phyloP scores from a whole-genome alignment of 108 stramenopile genomes.

The Aurantiochytrium sp. region DNA sequence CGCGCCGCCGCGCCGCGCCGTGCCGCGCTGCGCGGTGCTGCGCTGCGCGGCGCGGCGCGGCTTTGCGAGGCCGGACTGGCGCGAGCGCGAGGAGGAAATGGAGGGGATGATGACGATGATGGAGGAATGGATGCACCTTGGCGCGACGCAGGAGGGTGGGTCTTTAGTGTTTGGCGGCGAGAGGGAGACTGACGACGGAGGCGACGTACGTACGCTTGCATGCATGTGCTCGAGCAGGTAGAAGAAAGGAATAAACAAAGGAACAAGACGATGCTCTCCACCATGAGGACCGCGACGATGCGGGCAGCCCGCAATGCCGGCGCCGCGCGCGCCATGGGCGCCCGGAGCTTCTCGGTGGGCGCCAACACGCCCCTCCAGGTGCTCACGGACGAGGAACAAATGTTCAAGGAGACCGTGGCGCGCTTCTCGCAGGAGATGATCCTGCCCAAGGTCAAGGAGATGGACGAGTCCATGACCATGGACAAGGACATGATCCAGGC shows the following conservation, averaged over 20 bases:
- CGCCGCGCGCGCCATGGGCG: not conserved
- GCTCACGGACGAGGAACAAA: not conserved
- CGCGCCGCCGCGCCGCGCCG: no score
- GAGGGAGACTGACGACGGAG: not conserved
- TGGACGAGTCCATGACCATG: constrained; percentile 69
- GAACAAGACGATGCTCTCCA: not conserved
- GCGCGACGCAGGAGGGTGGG: no score
- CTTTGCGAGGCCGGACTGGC: no score
- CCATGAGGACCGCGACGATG: not conserved
- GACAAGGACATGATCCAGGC: constrained; percentile 55
- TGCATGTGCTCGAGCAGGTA: no score
- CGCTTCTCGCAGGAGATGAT: constrained; percentile 35
- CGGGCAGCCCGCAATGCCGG: not conserved
- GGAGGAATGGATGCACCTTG: no score
- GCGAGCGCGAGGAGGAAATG: no score
- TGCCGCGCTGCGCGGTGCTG: no score
- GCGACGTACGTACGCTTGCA: no score
- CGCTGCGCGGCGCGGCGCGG: no score
- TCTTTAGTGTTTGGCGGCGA: no score
- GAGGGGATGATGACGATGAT: no score
- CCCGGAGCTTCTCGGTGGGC: not conserved
- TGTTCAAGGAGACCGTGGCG: constrained; percentile 31
- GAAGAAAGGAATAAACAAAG: not conserved
- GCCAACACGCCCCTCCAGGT: not conserved
- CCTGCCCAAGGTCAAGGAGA: constrained; percentile 67